Evolutionary conservation across 371 early-diverging fungal genomes (phyloP).

Genomic region (Circinella minor): DNA sequence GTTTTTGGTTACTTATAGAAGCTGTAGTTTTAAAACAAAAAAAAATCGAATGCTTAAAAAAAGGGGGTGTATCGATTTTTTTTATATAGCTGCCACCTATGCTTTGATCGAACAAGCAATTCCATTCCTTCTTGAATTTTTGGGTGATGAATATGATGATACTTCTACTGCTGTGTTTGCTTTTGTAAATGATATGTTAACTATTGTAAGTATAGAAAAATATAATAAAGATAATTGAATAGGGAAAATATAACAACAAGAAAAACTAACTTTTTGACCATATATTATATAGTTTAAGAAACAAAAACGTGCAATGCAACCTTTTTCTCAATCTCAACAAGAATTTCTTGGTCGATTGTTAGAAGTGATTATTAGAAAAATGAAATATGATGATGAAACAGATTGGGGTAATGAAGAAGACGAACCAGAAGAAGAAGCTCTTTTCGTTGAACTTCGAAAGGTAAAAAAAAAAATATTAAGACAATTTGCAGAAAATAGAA

Average conservation of each 20-base stretch:
- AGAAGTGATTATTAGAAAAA: slow-evolving; percentile 78
- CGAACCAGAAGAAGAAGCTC: slow-evolving; percentile 78
- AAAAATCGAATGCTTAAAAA: background rate
- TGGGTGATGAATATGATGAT: slow-evolving; percentile 85
- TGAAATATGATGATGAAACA: slow-evolving; percentile 87
- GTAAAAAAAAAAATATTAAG: slow-evolving; percentile 32
- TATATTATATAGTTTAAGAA: slow-evolving; percentile 57
- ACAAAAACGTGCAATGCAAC: slow-evolving; percentile 65
- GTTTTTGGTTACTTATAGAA: background rate
- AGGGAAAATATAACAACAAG: background rate
- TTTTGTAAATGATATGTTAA: slow-evolving; percentile 72
- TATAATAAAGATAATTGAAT: background rate
- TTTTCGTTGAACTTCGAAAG: slow-evolving; percentile 81
- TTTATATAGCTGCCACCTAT: slow-evolving; percentile 36
- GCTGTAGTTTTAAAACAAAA: too few relatives aligned
- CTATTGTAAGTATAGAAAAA: slow-evolving; percentile 50
- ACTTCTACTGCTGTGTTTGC: slow-evolving; percentile 76
- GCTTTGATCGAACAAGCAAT: slow-evolving; percentile 64
- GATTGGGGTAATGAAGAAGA: slow-evolving; percentile 80
- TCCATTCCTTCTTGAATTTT: slow-evolving; percentile 72
- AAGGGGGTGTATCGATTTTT: too few relatives aligned
- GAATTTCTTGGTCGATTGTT: slow-evolving; percentile 74
- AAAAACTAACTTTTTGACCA: background rate
- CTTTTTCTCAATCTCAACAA: slow-evolving; percentile 69
- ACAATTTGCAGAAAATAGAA: too few relatives aligned